phyloP scores from a whole-genome alignment of 2,329 filamentous ascomycete species.

The Trichophyton verrucosum region DNA sequence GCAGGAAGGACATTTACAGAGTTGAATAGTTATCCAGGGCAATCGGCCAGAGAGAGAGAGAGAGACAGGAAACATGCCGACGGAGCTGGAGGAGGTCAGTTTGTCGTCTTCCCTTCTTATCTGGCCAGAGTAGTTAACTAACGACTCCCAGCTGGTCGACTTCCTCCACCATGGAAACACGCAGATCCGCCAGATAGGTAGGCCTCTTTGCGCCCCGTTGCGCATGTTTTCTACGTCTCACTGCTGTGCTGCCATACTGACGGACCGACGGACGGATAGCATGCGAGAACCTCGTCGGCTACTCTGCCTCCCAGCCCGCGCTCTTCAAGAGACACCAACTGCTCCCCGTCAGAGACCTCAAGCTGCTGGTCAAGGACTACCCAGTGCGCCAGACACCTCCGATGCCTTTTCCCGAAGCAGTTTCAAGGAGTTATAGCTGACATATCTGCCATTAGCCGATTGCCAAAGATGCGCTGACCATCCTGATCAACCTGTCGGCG shows the following conservation, averaged over 20 bases:
- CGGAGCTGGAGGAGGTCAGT: constrained; percentile 63
- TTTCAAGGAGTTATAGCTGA: constrained; percentile 1
- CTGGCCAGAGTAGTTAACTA: constrained; percentile 10
- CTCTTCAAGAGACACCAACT: constrained; percentile 77
- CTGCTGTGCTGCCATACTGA: background rate
- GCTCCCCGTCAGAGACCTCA: constrained; percentile 72
- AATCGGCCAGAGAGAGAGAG: background rate
- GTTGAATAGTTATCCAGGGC: background rate
- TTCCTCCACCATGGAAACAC: constrained; percentile 89
- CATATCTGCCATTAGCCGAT: constrained; percentile 50
- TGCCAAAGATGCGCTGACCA: constrained; percentile 77
- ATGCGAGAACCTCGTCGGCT: constrained; percentile 75
- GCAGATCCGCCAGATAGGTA: constrained; percentile 72
- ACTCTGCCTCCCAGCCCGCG: constrained; percentile 58
- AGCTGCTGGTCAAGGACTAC: constrained; percentile 74
- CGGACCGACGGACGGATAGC: constrained; percentile 37
- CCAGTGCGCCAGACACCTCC: constrained; percentile 41
- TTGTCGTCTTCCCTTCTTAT: background rate
- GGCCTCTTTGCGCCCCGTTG: constrained; percentile 17
- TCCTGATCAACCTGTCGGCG: constrained; percentile 69
- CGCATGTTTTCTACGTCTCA: background rate
- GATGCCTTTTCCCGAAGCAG: background rate
- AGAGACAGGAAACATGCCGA: constrained; percentile 47
- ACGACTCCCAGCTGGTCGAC: constrained; percentile 58
- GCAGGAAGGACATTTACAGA: background rate